phyloP scores from a whole-genome alignment of 345 rosid species.

The Syzygium oleosum region DNA sequence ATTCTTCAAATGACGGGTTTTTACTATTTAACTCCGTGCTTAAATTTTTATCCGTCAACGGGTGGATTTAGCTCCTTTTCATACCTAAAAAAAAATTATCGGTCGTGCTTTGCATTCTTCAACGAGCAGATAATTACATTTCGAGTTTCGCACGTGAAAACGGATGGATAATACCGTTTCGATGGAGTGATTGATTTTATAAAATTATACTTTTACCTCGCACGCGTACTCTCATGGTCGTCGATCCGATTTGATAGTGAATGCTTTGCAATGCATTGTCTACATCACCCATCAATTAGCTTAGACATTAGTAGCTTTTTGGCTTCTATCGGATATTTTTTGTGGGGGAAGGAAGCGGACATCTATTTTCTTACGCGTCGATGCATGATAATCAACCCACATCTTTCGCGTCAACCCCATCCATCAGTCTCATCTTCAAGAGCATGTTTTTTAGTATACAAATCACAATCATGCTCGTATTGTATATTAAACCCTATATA shows the following conservation, averaged over 20 bases:
- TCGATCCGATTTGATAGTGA: not conserved
- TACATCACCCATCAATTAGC: not conserved
- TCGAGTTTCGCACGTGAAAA: not conserved
- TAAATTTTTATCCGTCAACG: not conserved
- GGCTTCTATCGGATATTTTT: not conserved
- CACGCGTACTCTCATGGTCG: not conserved
- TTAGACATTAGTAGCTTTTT: not conserved
- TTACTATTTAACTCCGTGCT: not conserved
- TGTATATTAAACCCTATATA: not conserved
- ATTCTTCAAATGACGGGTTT: not conserved
- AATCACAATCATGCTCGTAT: not conserved
- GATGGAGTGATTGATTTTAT: fast-evolving
- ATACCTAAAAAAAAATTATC: too few relatives aligned
- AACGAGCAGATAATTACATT: not conserved
- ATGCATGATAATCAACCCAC: not conserved
- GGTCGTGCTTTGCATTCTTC: not conserved
- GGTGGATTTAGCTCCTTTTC: too few relatives aligned
- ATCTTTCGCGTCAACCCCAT: not conserved
- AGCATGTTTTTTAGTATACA: not conserved
- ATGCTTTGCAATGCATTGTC: not conserved
- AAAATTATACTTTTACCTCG: not conserved
- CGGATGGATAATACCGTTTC: fast-evolving
- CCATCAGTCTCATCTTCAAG: not conserved
- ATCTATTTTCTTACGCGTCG: not conserved
- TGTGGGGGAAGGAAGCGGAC: not conserved